Base-by-base conservation (phyloP, 768 basidiomycete genomes). In the Chlorophyllum brunneum region DNA sequence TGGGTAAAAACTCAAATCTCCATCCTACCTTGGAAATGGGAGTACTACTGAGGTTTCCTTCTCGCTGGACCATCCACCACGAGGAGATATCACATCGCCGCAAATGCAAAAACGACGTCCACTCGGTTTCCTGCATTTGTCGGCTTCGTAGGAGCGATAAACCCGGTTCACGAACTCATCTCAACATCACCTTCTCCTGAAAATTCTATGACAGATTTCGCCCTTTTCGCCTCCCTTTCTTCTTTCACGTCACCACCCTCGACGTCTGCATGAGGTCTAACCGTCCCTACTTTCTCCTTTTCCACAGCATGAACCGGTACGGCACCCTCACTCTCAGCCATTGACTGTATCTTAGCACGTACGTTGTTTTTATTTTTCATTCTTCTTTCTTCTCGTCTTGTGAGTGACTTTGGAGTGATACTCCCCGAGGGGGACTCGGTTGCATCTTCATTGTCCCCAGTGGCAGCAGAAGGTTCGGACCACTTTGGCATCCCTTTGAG, bases 191-290 rank as follows among this genome's bases (percentile, higher is more conserved):
- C 15, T 22, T 27, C 22, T 9, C n/a, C n/a, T 13, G 16, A 5
- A 26, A 13, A n/a, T 16, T 13, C 22, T 11, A 45, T 48, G n/a
- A 45, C 55, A 54, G 57, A 37, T 27, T 44, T 55, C 40, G 53
- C 60, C 56, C 52, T 48, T 58, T 54, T 54, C 50, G 42, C 53
- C 55, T 60, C 57, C 45, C 55, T 55, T 41, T 43, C 46, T 39
- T 45, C 46, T 11, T 40, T 23, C 15, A 24, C 27, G 18, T 40
- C 44, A 11, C 16, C 33, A 5, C 50, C 20, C 20, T 46, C 37
- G 3, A 55, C 23, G 11, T 59, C 58, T 8, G 39, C 52, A 15
- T 13, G 26, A 5, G 51, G 16, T 9, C 51, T 36, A 6, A 52
- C 51, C 6, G 23, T 44, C 13, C 51, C 51, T 18, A 15, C 2